Conservation (phyloP, 2,329 filamentous ascomycete genomes). For the Trichoderma aggressivum region DNA sequence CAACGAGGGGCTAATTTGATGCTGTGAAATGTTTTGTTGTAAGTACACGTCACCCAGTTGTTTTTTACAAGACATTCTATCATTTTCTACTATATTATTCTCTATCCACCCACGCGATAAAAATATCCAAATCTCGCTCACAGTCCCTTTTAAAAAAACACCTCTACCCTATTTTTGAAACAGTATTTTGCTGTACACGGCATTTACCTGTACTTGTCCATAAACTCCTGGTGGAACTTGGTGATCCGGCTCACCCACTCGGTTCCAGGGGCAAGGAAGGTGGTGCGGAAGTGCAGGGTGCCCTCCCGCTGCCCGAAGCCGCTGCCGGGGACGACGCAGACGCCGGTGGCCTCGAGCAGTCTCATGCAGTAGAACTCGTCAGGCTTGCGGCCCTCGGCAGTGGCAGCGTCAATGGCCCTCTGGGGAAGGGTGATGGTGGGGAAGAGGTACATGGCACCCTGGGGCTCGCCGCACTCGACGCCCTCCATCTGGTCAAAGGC, state of each 20-base stretch:
- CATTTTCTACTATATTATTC: neutral
- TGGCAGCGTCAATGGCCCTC: constrained; percentile 74
- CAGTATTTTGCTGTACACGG: neutral
- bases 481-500: constrained; percentile 96
- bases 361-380: constrained; percentile 95
- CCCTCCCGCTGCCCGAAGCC: constrained; percentile 94
- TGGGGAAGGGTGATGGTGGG: constrained; percentile 79
- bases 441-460: constrained; percentile 99
- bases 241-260: constrained; percentile 87
- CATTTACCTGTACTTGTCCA: constrained; percentile 67
- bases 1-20: neutral
- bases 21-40: neutral
- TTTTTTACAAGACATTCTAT: neutral
- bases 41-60: neutral
- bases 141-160: neutral
- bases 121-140: constrained; percentile 4
- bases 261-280: constrained; percentile 92
- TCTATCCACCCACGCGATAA: neutral
- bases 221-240: constrained; percentile 88
- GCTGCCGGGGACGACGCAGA: constrained; percentile 88
- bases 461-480: constrained; percentile 82
- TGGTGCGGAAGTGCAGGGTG: constrained; percentile 91
- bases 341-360: constrained; percentile 87
- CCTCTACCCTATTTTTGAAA: neutral
- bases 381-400: constrained; percentile 66